Base-by-base conservation (phyloP, 164 flowering plant genomes). In the Annona cherimola region DNA sequence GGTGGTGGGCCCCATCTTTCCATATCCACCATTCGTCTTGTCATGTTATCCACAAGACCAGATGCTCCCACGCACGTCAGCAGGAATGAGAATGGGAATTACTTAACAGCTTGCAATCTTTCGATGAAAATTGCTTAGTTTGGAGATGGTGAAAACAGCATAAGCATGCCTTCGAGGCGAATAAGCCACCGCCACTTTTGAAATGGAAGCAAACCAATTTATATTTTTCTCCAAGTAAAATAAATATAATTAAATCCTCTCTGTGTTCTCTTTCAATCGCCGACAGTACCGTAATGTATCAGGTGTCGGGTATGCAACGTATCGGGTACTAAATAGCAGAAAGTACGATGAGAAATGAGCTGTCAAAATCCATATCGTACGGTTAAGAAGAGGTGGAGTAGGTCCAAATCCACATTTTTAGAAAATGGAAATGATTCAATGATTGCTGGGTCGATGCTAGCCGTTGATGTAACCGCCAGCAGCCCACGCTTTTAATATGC, bases 381-480 rank as follows among this genome's bases (percentile, higher is more conserved):
- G 45, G 67, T 40, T 64, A 42, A 40, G 42, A 40, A 64, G 5
- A n/a, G 45, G 19, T 20, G 8, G 41, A 14, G 4, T 11, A 8
- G n/a, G 3, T 43, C 40, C 69, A 66, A 50, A 54, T 50, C 60
- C 42, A 46, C 1, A 2, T 50, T 50, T 50, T 12, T 2, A 6
- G 9, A 68, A 46, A 45, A 45, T 50, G 40, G 5, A 45, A 61
- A 18, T 12, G 6, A 14, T 42, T 8, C 60, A 68, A 68, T 68
- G 70, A 68, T 68, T 68, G 59, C 60, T 16, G 50, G 50, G 45
- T 42, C 19, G 68, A 66, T 1, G 60, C 16, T 20, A 5, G 70
- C 60, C 46, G 45, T 64, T 64, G 39, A 35, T 68, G 60, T 46
- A 41, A 68, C 70, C 70, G 70, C 45, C 26, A 68, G 42, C 20